Conservation (phyloP, 148 eudicot species). For the Heliamphora exappendiculata region DNA sequence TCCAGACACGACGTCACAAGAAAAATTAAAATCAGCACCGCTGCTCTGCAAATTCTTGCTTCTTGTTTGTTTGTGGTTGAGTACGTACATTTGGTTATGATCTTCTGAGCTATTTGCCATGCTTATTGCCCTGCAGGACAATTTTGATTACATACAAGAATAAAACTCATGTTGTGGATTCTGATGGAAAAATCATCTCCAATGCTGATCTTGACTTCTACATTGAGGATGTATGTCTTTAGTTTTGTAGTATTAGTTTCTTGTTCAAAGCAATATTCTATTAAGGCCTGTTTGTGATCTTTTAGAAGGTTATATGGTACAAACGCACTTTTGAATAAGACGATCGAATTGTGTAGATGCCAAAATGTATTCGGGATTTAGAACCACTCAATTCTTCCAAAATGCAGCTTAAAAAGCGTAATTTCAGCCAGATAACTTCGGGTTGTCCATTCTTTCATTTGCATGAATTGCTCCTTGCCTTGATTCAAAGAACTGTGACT, state of each 20-base stretch:
- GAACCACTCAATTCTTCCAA: neutral
- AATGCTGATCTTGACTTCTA: slow-evolving; percentile 92
- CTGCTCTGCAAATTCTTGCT: no score
- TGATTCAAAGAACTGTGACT: neutral
- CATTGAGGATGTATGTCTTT: slow-evolving; percentile 63
- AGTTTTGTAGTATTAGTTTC: slow-evolving; percentile 16
- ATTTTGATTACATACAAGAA: slow-evolving; percentile 96
- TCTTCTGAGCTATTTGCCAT: neutral
- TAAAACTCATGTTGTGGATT: slow-evolving; percentile 76
- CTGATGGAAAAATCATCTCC: slow-evolving; percentile 71
- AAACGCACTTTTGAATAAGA: neutral
- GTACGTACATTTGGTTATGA: neutral
- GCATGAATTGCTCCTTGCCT: neutral
- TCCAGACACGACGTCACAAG: no score
- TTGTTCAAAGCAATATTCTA: neutral
- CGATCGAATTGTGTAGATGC: neutral
- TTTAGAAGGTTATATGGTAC: neutral
- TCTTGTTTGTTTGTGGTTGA: neutral
- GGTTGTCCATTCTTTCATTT: neutral
- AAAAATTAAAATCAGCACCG: no score
- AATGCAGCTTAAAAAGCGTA: neutral
- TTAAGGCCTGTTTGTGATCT: neutral
- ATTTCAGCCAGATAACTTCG: neutral
- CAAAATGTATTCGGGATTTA: neutral
- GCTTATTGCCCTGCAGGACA: slow-evolving; percentile 41